Base-by-base conservation (phyloP, 2,329 filamentous ascomycete species). In the Ustilaginoidea virens region DNA sequence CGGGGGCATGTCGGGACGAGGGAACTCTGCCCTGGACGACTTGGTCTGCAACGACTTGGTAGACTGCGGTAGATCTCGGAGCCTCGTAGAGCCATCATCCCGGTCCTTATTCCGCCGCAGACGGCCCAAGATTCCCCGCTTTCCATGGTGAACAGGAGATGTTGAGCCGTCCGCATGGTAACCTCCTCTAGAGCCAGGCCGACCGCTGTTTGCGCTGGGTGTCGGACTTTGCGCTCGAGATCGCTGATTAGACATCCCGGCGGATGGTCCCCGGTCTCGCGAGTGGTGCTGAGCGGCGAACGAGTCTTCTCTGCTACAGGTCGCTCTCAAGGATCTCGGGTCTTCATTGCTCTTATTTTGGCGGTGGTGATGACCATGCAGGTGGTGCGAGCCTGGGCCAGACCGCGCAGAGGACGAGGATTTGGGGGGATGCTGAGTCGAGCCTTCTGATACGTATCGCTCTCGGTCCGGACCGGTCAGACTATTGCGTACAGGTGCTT, bases 221-320 rank as follows among this genome's bases (percentile, higher is more conserved):
- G 82, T 81, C 16, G 86, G 83, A 51, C 86, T 92, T 35, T 80
- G 70, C 9, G 81, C 74, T 39, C 85, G 75, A 14, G 64, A 63
- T 36, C 55, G 55, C 27, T 58, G 49, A 39, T 47, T 39, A 58
- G 66, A 48, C 62, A 63, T 57, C 23, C 49, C 45, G 17, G 46
- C 44, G 17, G 60, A 60, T 28, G 52, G 55, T 19, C 53, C 60
- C 32, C 63, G 63, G 35, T 75, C 74, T 47, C 66, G 72, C 45
- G 55, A 44, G 33, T 42, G 40, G 35, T 41, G 49, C 16, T 60
- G 47, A 41, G 59, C 69, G 41, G 60, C 55, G 34, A 36, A 39
- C 38, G 35, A 46, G 34, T 87, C 79, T 47, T 92, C 82, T 42
- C 80, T 69, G 48, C 78, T 86, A 32, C 74, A 65, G 9, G 71